Conservation (phyloP, 306 rosid genomes). For the Ceratonia siliqua region DNA sequence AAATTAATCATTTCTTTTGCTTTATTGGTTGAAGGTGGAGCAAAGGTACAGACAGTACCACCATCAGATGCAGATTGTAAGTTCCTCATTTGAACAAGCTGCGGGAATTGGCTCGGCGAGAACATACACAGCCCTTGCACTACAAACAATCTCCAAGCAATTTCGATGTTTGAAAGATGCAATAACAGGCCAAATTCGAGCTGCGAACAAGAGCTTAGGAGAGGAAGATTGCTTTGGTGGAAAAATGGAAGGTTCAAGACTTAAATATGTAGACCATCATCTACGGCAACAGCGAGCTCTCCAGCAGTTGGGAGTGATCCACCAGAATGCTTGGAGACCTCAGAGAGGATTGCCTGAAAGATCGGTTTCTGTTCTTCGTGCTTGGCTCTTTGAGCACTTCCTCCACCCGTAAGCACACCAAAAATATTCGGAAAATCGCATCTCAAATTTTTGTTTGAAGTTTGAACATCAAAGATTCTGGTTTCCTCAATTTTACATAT, state of each 20-base stretch:
- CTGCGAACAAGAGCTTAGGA: slow-evolving; percentile 78
- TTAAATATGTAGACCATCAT: slow-evolving; percentile 92
- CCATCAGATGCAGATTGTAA: slow-evolving; percentile 91
- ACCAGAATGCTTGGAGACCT: slow-evolving; percentile 99
- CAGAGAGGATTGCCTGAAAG: slow-evolving; percentile 97
- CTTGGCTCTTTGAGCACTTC: slow-evolving; percentile 99
- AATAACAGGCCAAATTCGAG: slow-evolving; percentile 68
- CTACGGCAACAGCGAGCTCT: slow-evolving; percentile 94
- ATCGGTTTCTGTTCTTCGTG: slow-evolving; percentile 98
- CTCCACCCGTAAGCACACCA: slow-evolving; percentile 86
- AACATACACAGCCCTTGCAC: slow-evolving; percentile 89
- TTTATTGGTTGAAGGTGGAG: slow-evolving; percentile 64
- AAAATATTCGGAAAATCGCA: not conserved
- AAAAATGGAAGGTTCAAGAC: slow-evolving; percentile 80
- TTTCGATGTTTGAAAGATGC: slow-evolving; percentile 95
- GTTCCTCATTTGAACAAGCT: slow-evolving; percentile 79
- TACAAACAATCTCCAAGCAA: slow-evolving; percentile 92
- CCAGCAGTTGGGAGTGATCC: slow-evolving; percentile 99
- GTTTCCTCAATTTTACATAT: not conserved
- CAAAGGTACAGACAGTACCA: slow-evolving; percentile 96
- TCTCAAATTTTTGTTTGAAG: not conserved
- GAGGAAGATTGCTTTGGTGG: slow-evolving; percentile 81
- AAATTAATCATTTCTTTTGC: not conserved
- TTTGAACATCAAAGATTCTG: not conserved
- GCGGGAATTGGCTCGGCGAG: slow-evolving; percentile 86